Conservation (phyloP, 805 yeast genomes). For the Myxozyma udenii region DNA sequence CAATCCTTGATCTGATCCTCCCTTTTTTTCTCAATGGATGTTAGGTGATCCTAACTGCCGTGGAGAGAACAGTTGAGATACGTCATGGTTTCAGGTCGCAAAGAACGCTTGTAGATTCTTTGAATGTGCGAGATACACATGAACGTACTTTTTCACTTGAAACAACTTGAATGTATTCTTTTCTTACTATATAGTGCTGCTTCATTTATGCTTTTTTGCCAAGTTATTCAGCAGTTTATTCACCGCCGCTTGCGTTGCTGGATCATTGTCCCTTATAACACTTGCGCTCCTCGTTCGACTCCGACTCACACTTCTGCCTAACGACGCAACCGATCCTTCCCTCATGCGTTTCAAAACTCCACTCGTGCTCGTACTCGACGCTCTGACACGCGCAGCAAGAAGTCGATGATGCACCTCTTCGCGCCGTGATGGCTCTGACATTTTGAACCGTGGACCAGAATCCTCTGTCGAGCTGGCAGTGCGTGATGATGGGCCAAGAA, state of each 20-base stretch:
- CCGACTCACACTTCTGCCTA: not conserved
- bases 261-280: too few species aligned
- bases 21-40: too few species aligned
- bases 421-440: slow-evolving; percentile 23
- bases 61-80: too few species aligned
- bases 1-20: too few species aligned
- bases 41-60: too few species aligned
- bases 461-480: slow-evolving; percentile 7
- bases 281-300: not conserved
- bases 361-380: not conserved
- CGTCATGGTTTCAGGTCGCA: too few species aligned
- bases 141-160: too few species aligned
- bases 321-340: not conserved
- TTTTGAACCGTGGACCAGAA: slow-evolving; percentile 6
- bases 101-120: too few species aligned
- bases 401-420: slow-evolving; percentile 24
- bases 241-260: not conserved
- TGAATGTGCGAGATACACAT: too few species aligned
- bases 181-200: not conserved
- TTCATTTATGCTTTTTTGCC: not conserved
- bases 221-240: not conserved
- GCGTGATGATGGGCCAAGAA: slow-evolving; percentile 19
- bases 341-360: not conserved
- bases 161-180: too few species aligned
- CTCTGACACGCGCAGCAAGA: slow-evolving; percentile 1